A percentile compares a stretch with the other conserved stretches of the same genome.
phyloP scores from a whole-genome alignment of 345 rosid species.

The Clarkia xantiana region DNA sequence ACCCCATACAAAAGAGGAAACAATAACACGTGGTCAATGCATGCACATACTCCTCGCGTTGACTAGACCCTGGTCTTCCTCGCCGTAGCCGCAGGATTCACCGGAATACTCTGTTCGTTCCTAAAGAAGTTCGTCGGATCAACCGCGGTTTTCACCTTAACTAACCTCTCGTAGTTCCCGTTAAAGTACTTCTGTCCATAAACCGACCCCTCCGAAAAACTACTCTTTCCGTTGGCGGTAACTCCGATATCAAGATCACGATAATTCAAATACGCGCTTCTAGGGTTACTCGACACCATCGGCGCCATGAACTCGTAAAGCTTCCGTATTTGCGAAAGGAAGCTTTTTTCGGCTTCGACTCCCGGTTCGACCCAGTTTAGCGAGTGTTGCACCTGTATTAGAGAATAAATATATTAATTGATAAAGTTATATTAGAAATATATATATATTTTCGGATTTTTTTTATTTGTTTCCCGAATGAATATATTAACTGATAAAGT shows the following conservation, averaged over 20 bases:
- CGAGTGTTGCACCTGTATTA: conserved; percentile 24
- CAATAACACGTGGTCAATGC: too few relatives aligned
- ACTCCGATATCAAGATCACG: conserved; percentile 57
- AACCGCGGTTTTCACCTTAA: conserved; percentile 21
- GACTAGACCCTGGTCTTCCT: too few relatives aligned
- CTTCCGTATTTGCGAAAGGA: conserved; percentile 8
- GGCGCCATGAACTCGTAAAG: conserved; percentile 29
- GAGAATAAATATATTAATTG: too few relatives aligned
- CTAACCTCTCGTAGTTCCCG: conserved; percentile 17
- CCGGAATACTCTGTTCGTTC: conserved; percentile 35
- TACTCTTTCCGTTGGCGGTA: conserved; percentile 13
- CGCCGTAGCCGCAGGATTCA: too few relatives aligned
- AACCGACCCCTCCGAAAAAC: conserved; percentile 28
- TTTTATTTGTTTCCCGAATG: too few relatives aligned
- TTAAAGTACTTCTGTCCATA: conserved; percentile 38
- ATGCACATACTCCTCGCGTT: too few relatives aligned
- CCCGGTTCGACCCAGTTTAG: conserved; percentile 19
- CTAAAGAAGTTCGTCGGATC: conserved; percentile 37
- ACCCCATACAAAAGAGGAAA: too few relatives aligned
- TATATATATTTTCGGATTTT: too few relatives aligned
- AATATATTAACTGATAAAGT: too few relatives aligned
- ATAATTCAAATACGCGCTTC: conserved; percentile 41
- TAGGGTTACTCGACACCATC: conserved; percentile 46
- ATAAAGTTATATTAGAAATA: too few relatives aligned
- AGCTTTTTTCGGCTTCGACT: background rate